A percentile compares a stretch with the other conserved stretches of the same genome.
Conservation (phyloP, 805 yeast species). For the Suhomyces emberorum region DNA sequence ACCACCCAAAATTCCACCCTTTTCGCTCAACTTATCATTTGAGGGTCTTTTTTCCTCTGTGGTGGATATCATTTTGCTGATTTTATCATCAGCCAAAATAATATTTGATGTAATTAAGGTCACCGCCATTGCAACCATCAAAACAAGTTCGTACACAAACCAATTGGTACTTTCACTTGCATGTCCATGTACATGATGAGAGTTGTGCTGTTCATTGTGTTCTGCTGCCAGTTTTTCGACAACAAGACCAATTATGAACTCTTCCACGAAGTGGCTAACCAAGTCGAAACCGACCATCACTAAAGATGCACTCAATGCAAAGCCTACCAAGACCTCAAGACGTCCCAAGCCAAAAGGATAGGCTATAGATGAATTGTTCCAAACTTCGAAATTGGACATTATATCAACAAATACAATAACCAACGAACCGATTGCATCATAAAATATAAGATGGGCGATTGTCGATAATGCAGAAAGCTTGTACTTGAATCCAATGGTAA, state of each 20-base stretch:
- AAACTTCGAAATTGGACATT: conserved; percentile 87
- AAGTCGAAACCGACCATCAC: conserved; percentile 90
- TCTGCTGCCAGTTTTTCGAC: conserved; percentile 23
- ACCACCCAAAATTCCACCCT: conserved; percentile 5
- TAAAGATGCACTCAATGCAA: conserved; percentile 79
- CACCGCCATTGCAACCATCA: conserved; percentile 14
- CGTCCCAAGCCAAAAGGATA: conserved; percentile 95
- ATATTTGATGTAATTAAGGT: conserved; percentile 33
- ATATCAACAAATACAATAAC: conserved; percentile 69
- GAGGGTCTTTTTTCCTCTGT: conserved; percentile 11
- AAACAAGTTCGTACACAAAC: conserved; percentile 27
- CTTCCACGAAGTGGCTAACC: conserved; percentile 83
- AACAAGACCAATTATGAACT: conserved; percentile 47
- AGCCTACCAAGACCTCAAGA: conserved; percentile 81
- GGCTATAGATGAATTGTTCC: conserved; percentile 77
- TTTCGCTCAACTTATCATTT: conserved; percentile 1
- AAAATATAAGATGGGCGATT: conserved; percentile 80
- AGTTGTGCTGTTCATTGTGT: conserved; percentile 24
- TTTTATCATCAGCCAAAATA: conserved; percentile 31
- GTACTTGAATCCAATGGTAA: conserved; percentile 55
- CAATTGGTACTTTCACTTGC: conserved; percentile 17
- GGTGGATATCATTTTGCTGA: conserved; percentile 30
- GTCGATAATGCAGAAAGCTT: conserved; percentile 65
- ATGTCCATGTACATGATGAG: conserved; percentile 40
- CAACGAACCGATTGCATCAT: conserved; percentile 77